A percentile compares a stretch with the other conserved stretches of the same genome.
Conservation (phyloP, 1,139 yeast genomes). For the Spencermartinsiella ligniputridi region DNA sequence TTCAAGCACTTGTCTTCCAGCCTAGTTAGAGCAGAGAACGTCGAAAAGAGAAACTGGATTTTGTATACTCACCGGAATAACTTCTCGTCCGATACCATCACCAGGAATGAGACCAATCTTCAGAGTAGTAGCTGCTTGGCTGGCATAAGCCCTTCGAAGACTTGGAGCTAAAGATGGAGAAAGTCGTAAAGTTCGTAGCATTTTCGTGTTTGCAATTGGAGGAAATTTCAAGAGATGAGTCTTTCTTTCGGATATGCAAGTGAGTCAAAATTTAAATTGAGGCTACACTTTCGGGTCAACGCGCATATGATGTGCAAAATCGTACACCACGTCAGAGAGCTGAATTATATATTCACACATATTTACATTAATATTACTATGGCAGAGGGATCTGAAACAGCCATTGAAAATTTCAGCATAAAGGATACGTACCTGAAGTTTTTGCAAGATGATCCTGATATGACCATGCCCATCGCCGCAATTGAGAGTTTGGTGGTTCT, state of each 20-base stretch:
- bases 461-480: slow-evolving; percentile 99
- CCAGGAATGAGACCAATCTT: slow-evolving; percentile 68
- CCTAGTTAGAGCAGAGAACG: too few species aligned
- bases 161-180: neutral
- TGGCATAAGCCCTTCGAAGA: neutral
- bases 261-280: too few species aligned
- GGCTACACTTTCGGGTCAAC: too few species aligned
- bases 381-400: neutral
- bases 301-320: too few species aligned
- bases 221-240: neutral
- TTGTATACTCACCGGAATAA: too few species aligned
- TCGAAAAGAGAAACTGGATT: too few species aligned
- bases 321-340: too few species aligned
- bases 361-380: neutral
- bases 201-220: neutral
- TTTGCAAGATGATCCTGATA: slow-evolving; percentile 80
- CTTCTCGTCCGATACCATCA: slow-evolving; percentile 97
- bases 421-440: slow-evolving; percentile 74
- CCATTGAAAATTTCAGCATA: slow-evolving; percentile 54
- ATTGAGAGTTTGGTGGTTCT: slow-evolving; percentile 89
- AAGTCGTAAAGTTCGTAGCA: neutral
- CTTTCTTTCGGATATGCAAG: too few species aligned
- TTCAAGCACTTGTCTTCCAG: slow-evolving; percentile 83
- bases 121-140: neutral
- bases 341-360: too few species aligned